Conservation (phyloP, 805 yeast species). For the Saccharomycopsis fodiens region DNA sequence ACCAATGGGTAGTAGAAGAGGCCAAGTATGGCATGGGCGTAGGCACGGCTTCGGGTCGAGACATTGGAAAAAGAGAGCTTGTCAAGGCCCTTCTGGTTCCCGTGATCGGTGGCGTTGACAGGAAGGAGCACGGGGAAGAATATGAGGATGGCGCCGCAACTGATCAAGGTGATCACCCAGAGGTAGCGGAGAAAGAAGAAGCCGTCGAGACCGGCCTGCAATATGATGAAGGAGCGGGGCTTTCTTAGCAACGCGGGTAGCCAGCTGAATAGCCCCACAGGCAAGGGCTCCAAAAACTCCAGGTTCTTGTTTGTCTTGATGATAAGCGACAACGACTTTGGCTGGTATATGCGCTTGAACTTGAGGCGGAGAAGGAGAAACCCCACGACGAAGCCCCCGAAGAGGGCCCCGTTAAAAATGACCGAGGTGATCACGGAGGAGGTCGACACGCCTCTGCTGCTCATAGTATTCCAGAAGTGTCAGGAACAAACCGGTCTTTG, state of each 20-base stretch:
- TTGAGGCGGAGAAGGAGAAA: slow-evolving; percentile 61
- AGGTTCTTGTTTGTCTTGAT: slow-evolving; percentile 51
- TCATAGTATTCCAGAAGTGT: background rate
- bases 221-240: slow-evolving; percentile 67
- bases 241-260: slow-evolving; percentile 51
- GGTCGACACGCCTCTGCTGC: slow-evolving; percentile 44
- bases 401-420: slow-evolving; percentile 58
- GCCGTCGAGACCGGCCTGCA: slow-evolving; percentile 92
- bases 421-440: slow-evolving; percentile 69
- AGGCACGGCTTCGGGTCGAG: slow-evolving; percentile 51
- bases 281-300: slow-evolving; percentile 66
- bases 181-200: slow-evolving; percentile 82
- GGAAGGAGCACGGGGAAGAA: slow-evolving; percentile 73
- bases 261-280: slow-evolving; percentile 68
- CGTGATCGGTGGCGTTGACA: slow-evolving; percentile 67
- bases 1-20: slow-evolving; percentile 72
- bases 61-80: slow-evolving; percentile 74
- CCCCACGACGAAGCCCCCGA: slow-evolving; percentile 48
- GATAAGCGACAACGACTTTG: slow-evolving; percentile 46
- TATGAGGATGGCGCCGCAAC: slow-evolving; percentile 46
- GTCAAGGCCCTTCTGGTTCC: slow-evolving; percentile 60
- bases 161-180: slow-evolving; percentile 43
- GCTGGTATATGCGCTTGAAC: slow-evolving; percentile 73
- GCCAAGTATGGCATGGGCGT: slow-evolving; percentile 76
- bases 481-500: background rate